phyloP scores from a whole-genome alignment of 768 basidiomycete genomes.

The Pulveroboletus sp. region DNA sequence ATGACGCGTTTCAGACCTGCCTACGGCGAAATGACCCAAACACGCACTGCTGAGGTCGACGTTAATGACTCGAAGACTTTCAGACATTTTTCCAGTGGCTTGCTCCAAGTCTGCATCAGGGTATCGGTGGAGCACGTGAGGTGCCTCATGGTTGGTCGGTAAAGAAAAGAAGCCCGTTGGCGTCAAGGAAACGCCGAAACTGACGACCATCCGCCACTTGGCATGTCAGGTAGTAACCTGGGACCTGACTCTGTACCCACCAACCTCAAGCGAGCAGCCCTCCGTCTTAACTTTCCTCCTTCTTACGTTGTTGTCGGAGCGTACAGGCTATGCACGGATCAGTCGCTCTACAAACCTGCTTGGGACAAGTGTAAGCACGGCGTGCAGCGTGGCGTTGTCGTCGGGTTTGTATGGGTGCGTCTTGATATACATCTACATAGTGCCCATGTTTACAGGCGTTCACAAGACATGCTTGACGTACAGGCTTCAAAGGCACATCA shows the following conservation, averaged over 20 bases:
- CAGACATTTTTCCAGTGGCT: not conserved
- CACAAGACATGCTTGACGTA: constrained; percentile 63
- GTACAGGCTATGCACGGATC: constrained; percentile 78
- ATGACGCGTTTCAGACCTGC: not conserved
- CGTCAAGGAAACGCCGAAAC: too few relatives aligned
- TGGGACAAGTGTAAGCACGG: constrained; percentile 88
- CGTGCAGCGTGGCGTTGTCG: constrained; percentile 58
- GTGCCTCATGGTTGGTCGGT: too few relatives aligned
- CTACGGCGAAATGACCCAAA: not conserved
- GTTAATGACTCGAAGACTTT: constrained; percentile 23
- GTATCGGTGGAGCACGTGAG: not conserved
- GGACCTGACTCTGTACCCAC: constrained; percentile 41
- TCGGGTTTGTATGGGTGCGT: constrained; percentile 69
- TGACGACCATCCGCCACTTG: too few relatives aligned
- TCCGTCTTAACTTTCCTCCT: constrained; percentile 71
- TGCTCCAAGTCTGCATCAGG: not conserved
- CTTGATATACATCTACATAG: not conserved
- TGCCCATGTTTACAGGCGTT: not conserved
- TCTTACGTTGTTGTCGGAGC: constrained; percentile 82
- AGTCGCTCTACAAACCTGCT: constrained; percentile 61
- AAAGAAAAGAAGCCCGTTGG: too few relatives aligned
- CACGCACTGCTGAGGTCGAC: constrained; percentile 19
- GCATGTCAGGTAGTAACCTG: too few relatives aligned
- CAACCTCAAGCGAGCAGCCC: constrained; percentile 47
- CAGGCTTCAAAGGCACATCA: constrained; percentile 63